phyloP scores from a whole-genome alignment of 108 stramenopile species.

The Aurantiochytrium sp. region DNA sequence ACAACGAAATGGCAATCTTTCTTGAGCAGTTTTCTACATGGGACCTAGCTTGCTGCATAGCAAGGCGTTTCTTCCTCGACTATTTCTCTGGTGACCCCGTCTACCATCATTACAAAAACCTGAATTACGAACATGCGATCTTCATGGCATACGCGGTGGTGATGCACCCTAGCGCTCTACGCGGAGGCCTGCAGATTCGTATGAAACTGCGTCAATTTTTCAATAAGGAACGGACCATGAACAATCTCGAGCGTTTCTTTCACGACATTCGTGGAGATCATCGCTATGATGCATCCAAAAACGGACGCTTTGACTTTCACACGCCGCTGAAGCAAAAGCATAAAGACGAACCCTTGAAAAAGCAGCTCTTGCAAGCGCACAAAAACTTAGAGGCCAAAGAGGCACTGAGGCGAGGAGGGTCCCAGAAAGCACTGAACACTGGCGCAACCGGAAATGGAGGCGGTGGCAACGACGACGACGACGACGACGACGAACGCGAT shows the following conservation, averaged over 20 bases:
- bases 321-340: neutral
- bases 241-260: conserved; percentile 3
- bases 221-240: neutral
- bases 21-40: neutral
- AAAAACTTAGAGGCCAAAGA: neutral
- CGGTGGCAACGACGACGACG: no score
- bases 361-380: neutral
- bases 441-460: no score
- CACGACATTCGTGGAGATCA: neutral
- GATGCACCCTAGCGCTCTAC: neutral
- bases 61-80: neutral
- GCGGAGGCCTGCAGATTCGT: neutral
- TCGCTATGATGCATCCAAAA: neutral
- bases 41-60: neutral
- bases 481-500: neutral
- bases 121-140: neutral
- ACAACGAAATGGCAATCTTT: neutral
- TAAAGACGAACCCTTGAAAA: neutral
- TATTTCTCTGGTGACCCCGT: neutral
- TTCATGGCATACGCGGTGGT: neutral
- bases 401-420: neutral
- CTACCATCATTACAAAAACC: neutral
- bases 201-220: neutral
- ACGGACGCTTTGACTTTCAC: neutral
- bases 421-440: neutral